Evolutionary conservation across 1,139 yeast species (phyloP), one percentile per base, ranked within the genome.

Genomic region (Zhuliangozyma parablackwelliae): DNA sequence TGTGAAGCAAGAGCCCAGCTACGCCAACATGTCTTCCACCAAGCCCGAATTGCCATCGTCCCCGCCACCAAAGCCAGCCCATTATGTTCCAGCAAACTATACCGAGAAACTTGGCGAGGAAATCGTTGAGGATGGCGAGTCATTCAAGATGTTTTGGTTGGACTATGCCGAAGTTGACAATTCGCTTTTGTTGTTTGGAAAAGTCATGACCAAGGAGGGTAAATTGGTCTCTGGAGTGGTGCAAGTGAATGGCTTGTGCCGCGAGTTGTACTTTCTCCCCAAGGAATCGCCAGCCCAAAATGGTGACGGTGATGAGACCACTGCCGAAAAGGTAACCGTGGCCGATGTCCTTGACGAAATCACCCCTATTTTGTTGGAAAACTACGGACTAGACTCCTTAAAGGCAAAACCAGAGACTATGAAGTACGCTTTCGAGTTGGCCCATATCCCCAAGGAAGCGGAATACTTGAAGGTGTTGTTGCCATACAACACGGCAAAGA

Each of bases 371-470:
- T 59, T 88, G 24, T 63, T 85, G 61, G 78, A 72, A 10, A 76
- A 78, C 45, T 80, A 69, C 48, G 87, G 86, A 0, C 63, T 89
- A 30, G 72, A 71, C 7, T 67, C 71, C 30, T 69, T 87, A 42
- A 80, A 78, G 45, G 79, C 94, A 10, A 87, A 82, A 57, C 81
- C 90, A 0, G 84, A 80, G 48, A 65, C 54, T 8, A 84, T 72
- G 70, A 88, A 87, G 56, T 92, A 92, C 60, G 95, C 97, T 2
- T 92, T 92, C 64, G 97, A 90, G 53, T 59, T 85, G 28, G 78
- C 85, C 0, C 86, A 78, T 13, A 75, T 92, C 16, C 97, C 97
- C 10, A 73, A 75, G 41, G 87, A 85, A 49, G 64, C 89, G 1
- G 90, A 87, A 39, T 94, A 92, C 52, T 67, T 92, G 50, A 85